Conservation (phyloP, 2,329 filamentous ascomycete genomes). For the Amauroascus verrucosus region DNA sequence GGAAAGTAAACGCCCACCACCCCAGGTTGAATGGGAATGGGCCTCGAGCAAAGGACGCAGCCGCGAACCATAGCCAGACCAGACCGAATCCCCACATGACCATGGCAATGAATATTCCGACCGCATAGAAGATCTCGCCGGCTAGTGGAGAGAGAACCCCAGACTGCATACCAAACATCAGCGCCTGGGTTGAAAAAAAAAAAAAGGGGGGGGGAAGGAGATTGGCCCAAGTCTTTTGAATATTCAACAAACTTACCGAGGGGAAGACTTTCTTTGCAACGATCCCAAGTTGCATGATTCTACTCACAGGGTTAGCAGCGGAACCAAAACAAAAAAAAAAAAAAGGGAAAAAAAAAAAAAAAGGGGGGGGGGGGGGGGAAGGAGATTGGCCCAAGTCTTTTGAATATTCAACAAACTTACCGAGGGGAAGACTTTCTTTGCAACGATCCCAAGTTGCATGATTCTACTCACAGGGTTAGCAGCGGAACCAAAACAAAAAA, state of each 20-base stretch:
- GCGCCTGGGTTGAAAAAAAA: neutral
- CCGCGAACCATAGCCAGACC: slow-evolving; percentile 46
- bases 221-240: too few species aligned
- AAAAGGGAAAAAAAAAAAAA: slow-evolving; percentile 1
- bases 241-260: slow-evolving; percentile 5
- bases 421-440: slow-evolving; percentile 32
- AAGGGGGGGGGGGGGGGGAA: slow-evolving; percentile 12
- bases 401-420: slow-evolving; percentile 9
- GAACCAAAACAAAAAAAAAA: slow-evolving; percentile 17
- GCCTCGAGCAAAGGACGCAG: slow-evolving; percentile 36
- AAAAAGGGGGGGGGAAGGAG: slow-evolving; percentile 14
- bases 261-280: slow-evolving; percentile 37
- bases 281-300: slow-evolving; percentile 43
- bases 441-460: slow-evolving; percentile 40
- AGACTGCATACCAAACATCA: slow-evolving; percentile 8
- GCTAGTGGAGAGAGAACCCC: slow-evolving; percentile 31
- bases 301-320: slow-evolving; percentile 8
- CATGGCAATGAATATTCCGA: slow-evolving; percentile 45
- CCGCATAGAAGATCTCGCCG: slow-evolving; percentile 48
- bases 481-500: slow-evolving; percentile 17
- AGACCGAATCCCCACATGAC: slow-evolving; percentile 50
- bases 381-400: too few species aligned
- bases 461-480: slow-evolving; percentile 28
- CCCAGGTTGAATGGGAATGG: slow-evolving; percentile 50
- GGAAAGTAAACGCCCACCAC: slow-evolving; percentile 51